These are phyloP conservation scores for Astrephomene gubernaculifera DNA, from an alignment of 139 green algal species.

Conservation along the genomic window DNA sequence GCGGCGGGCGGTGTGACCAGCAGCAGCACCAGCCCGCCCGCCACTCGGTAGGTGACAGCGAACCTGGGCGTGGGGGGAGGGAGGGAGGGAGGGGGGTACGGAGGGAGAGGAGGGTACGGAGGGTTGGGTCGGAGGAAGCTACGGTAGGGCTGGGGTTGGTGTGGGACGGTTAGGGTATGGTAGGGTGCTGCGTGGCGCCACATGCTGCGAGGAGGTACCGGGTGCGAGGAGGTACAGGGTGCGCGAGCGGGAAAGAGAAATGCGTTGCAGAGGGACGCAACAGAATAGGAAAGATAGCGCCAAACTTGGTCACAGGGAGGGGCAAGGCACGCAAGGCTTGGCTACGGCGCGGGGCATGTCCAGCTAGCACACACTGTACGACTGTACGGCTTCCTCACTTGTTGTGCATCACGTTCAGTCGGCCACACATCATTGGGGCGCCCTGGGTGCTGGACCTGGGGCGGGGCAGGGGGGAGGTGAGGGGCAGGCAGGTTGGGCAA, in stretches of 20 bases:
- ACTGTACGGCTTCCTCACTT: slow-evolving; percentile 1
- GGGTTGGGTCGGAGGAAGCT: too few species aligned
- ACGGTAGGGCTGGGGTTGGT: too few species aligned
- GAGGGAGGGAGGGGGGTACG: background rate
- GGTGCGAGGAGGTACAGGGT: too few species aligned
- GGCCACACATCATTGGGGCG: slow-evolving; percentile 11
- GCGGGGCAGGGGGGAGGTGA: background rate
- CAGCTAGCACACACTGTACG: too few species aligned
- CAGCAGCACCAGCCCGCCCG: slow-evolving; percentile 10
- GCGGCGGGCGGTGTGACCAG: background rate
- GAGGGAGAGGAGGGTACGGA: background rate
- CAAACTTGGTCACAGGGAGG: too few species aligned
- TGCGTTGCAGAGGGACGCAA: too few species aligned
- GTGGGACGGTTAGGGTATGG: too few species aligned
- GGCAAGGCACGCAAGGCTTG: background rate
- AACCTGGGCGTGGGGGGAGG: background rate
- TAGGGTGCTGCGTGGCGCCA: too few species aligned
- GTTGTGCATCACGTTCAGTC: slow-evolving; percentile 2
- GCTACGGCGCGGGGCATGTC: too few species aligned
- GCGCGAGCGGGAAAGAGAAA: too few species aligned
- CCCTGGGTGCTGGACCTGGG: slow-evolving; percentile 20
- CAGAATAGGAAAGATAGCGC: too few species aligned
- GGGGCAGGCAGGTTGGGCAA: background rate
- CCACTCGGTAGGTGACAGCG: slow-evolving; percentile 27
- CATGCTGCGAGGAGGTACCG: too few species aligned